A percentile compares a stretch with the other conserved stretches of the same genome.
phyloP scores from a whole-genome alignment of 257 asterid species.

The Prunella vulgaris region DNA sequence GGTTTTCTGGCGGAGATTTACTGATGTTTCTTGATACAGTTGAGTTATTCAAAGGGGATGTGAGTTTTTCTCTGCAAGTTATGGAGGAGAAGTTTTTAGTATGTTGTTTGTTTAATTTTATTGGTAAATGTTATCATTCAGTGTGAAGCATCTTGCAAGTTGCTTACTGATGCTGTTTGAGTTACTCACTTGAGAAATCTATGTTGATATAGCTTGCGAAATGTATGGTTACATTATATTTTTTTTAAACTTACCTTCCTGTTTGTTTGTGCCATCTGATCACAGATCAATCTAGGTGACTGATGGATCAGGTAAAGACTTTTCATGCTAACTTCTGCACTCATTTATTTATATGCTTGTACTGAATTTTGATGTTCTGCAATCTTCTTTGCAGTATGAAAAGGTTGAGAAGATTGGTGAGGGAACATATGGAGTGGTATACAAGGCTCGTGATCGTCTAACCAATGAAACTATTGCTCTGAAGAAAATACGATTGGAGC shows the following conservation, averaged over 20 bases:
- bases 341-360: not conserved
- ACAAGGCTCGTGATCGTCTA: conserved; percentile 83
- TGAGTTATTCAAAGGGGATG: not conserved
- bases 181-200: not conserved
- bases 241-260: not conserved
- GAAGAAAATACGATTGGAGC: conserved; percentile 95
- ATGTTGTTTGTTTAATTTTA: not conserved
- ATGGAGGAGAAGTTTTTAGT: not conserved
- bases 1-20: conserved; percentile 9
- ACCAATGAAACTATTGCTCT: conserved; percentile 92
- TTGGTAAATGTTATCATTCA: not conserved
- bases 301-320: conserved; percentile 82
- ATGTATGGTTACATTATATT: conserved; percentile 13
- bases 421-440: conserved; percentile 96
- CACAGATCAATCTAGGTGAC: conserved; percentile 25
- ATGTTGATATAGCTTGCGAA: conserved; percentile 1
- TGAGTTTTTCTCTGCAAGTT: not conserved
- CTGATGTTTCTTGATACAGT: not conserved
- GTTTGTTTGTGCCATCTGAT: conserved; percentile 7
- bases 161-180: not conserved
- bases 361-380: conserved; percentile 19
- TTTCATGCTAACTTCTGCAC: not conserved
- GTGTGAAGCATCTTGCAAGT: conserved; percentile 10
- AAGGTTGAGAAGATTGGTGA: conserved; percentile 98
- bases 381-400: conserved; percentile 55